Percentiles rank a stretch among this genome's conserved stretches.
phyloP scores from a whole-genome alignment of 805 yeast species.

The Saccharomycopsis javanensis region DNA sequence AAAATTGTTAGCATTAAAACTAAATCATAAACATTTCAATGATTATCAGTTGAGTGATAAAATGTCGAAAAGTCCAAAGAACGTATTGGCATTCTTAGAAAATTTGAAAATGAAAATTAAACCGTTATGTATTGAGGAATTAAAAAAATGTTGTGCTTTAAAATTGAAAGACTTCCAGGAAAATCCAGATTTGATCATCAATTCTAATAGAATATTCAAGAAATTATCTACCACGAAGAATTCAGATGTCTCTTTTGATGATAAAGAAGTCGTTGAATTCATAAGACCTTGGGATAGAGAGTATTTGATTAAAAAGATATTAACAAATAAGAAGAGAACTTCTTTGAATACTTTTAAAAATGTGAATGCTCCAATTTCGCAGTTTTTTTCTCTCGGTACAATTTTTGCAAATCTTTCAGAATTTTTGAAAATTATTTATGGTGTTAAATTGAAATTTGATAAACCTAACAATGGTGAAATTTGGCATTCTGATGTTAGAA shows the following conservation, averaged over 20 bases:
- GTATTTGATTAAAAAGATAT: slow-evolving; percentile 34
- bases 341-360: background rate
- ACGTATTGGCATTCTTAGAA: slow-evolving; percentile 60
- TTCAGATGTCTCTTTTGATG: slow-evolving; percentile 22
- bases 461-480: slow-evolving; percentile 62
- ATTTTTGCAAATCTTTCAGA: slow-evolving; percentile 75
- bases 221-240: slow-evolving; percentile 1
- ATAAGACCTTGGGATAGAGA: slow-evolving; percentile 93
- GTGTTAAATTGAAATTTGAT: slow-evolving; percentile 63
- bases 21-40: slow-evolving; percentile 63
- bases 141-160: slow-evolving; percentile 36
- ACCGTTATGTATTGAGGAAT: slow-evolving; percentile 50
- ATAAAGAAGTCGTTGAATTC: slow-evolving; percentile 33
- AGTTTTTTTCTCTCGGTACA: slow-evolving; percentile 75
- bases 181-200: slow-evolving; percentile 2
- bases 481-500: slow-evolving; percentile 82
- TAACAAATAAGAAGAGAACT: slow-evolving; percentile 21
- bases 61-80: slow-evolving; percentile 75
- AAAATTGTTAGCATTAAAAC: slow-evolving; percentile 57
- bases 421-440: slow-evolving; percentile 62
- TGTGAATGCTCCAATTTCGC: slow-evolving; percentile 39
- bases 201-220: background rate
- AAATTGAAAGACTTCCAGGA: slow-evolving; percentile 26
- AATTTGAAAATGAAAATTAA: slow-evolving; percentile 44
- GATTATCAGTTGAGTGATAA: slow-evolving; percentile 80